Evolutionary conservation across 208 protist genomes (phyloP), one percentile per base, ranked within the genome.

Genomic region (Leishmania arabica): DNA sequence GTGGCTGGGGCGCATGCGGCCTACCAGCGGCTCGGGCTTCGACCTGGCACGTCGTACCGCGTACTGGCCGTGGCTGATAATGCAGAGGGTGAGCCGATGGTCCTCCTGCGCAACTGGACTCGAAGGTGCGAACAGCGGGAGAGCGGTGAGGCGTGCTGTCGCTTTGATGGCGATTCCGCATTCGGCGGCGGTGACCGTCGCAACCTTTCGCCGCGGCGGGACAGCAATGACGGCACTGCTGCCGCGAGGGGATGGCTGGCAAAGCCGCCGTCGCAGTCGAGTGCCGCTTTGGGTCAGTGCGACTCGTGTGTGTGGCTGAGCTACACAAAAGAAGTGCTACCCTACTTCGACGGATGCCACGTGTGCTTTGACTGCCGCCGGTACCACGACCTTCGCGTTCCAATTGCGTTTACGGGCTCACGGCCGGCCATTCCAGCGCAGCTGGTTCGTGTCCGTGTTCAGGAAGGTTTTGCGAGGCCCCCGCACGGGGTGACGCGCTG

Each of bases 301-400:
- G 77, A 58, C 40, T 79, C 80, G 19, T 93, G 91, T 68, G 31
- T 86, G n/a, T 94, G 91, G 91, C 78, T 92, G 34, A 75, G 80
- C 54, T 88, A 84, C 37, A 21, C 65, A 9, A 65, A 71, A 40
- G 88, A 91, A 21, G 84, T 92, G 21, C 80, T 88, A 17, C 75
- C 82, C 13, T 72, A 84, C 53, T 94, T 92, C 58, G 75, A 84
- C 34, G 51, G 42, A 42, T 90, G 89, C 81, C 84, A 92, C 79
- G 89, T 90, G 54, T 89, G 89, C 87, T 94, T 91, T 60, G 91
- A 94, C 83, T 92, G 89, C 74, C 86, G 91, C 21, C 87, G 85
- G 51, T 94, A 86, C 72, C 87, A 92, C 73, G 91, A 94, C 76
- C 86, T 88, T 40, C 91, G 91, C 27, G 62, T 88, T 9, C 80